Evolutionary conservation across 495 filamentous ascomycete species (phyloP).

Genomic region (Oidiodendron maius): DNA sequence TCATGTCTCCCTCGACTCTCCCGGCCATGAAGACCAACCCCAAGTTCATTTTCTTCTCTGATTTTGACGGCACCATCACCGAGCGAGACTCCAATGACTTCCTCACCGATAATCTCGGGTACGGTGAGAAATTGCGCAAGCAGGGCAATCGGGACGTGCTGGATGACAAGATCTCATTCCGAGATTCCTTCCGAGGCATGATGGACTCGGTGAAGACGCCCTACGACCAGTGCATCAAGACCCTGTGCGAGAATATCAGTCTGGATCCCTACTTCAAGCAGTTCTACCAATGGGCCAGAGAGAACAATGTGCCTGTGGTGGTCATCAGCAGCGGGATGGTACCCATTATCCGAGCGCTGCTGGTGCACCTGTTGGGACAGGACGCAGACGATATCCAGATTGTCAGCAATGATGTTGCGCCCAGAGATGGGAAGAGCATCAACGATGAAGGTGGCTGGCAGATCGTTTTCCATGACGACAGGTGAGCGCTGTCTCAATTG

Average conservation of each 20-base stretch:
- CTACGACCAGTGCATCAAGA: conserved; percentile 71
- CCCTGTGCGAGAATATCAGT: conserved; percentile 73
- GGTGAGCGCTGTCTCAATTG: conserved; percentile 33
- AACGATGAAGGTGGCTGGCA: conserved; percentile 78
- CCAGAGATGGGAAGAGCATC: conserved; percentile 64
- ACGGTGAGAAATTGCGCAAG: conserved; percentile 58
- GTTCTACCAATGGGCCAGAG: conserved; percentile 75
- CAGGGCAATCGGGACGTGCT: conserved; percentile 69
- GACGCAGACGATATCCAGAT: conserved; percentile 72
- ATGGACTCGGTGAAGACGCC: conserved; percentile 73
- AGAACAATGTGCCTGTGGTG: conserved; percentile 84
- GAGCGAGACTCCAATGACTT: conserved; percentile 90
- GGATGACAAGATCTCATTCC: conserved; percentile 59
- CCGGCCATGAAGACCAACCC: conserved; percentile 58
- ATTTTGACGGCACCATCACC: conserved; percentile 96
- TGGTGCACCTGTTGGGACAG: conserved; percentile 70
- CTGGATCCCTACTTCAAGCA: conserved; percentile 79
- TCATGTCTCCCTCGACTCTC: conserved; percentile 23
- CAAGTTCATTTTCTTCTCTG: conserved; percentile 93
- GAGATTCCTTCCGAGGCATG: conserved; percentile 84
- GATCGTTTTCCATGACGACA: conserved; percentile 83
- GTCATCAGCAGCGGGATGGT: conserved; percentile 87
- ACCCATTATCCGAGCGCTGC: conserved; percentile 79
- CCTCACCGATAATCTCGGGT: conserved; percentile 90
- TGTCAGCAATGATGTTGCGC: conserved; percentile 71